Evolutionary conservation across 1,284 basidiomycete genomes (phyloP).

Genomic region (Microstroma glucosiphilum): DNA sequence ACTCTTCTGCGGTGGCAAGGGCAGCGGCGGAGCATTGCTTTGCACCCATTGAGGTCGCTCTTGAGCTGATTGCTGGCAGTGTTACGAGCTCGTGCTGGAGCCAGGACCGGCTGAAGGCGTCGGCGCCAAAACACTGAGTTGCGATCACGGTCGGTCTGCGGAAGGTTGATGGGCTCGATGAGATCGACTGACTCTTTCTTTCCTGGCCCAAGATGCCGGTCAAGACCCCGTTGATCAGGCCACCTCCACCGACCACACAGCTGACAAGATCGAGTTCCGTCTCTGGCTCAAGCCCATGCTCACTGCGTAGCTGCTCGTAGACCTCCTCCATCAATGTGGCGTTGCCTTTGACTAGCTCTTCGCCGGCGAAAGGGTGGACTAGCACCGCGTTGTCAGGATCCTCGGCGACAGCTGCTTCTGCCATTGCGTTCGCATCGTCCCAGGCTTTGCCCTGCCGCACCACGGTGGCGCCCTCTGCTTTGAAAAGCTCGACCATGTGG

Average conservation of each 20-base stretch:
- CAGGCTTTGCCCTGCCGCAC: slow-evolving; percentile 20
- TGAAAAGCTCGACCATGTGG: slow-evolving; percentile 23
- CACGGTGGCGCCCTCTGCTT: slow-evolving; percentile 26
- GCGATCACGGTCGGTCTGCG: slow-evolving; percentile 19
- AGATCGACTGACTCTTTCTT: background rate
- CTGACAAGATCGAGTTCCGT: slow-evolving; percentile 23
- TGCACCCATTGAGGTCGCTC: slow-evolving; percentile 43
- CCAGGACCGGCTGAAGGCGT: slow-evolving; percentile 27
- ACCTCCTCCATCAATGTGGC: slow-evolving; percentile 31
- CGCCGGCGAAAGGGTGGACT: slow-evolving; percentile 45
- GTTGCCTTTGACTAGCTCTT: slow-evolving; percentile 35
- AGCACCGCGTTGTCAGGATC: slow-evolving; percentile 5
- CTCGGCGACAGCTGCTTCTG: slow-evolving; percentile 11
- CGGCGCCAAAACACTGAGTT: slow-evolving; percentile 33
- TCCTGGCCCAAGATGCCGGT: slow-evolving; percentile 1
- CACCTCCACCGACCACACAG: slow-evolving; percentile 34
- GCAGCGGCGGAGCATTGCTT: slow-evolving; percentile 19
- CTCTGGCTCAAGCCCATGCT: slow-evolving; percentile 2
- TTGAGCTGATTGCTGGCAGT: slow-evolving; percentile 28
- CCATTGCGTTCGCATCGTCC: slow-evolving; percentile 25
- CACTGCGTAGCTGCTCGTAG: slow-evolving; percentile 23
- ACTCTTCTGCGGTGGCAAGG: slow-evolving; percentile 7
- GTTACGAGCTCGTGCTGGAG: slow-evolving; percentile 11
- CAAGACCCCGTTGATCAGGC: slow-evolving; percentile 29
- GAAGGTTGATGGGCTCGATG: no score